Evolutionary conservation across 2,329 filamentous ascomycete genomes (phyloP).

Genomic region (Ceratocystis colombiana): DNA sequence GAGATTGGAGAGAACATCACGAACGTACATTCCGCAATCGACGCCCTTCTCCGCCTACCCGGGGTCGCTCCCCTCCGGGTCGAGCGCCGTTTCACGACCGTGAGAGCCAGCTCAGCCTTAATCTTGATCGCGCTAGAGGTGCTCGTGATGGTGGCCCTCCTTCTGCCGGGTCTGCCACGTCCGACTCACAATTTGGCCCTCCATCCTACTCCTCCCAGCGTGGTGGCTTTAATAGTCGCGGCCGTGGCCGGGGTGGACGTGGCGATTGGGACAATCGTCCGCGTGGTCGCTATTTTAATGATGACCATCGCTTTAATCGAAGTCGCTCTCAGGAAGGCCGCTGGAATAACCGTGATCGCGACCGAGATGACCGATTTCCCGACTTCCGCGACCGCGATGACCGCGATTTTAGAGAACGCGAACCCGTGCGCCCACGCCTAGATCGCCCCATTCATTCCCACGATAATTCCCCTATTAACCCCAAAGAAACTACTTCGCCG

Average conservation of each 20-base stretch:
- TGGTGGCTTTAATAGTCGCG: conserved; percentile 44
- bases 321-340: conserved; percentile 57
- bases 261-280: conserved; percentile 41
- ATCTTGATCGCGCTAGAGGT: conserved; percentile 55
- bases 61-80: conserved; percentile 56
- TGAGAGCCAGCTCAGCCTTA: conserved; percentile 51
- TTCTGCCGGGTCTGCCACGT: conserved; percentile 60
- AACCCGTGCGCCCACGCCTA: conserved; percentile 41
- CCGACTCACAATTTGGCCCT: conserved; percentile 51
- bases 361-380: conserved; percentile 40
- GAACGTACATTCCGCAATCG: conserved; percentile 34
- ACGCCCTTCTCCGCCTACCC: conserved; percentile 49
- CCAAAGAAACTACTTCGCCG: conserved; percentile 38
- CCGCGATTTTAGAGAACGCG: conserved; percentile 39
- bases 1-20: conserved; percentile 39
- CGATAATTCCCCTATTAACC: conserved; percentile 38
- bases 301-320: conserved; percentile 54
- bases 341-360: conserved; percentile 47
- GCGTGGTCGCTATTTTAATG: conserved; percentile 48
- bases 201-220: conserved; percentile 43
- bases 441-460: conserved; percentile 43
- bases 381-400: conserved; percentile 38
- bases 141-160: conserved; percentile 61
- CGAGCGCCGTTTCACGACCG: conserved; percentile 54
- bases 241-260: conserved; percentile 42